These are phyloP conservation scores for Calonectria honghensis DNA, from an alignment of 2,329 filamentous ascomycete species.

Conservation along the genomic window DNA sequence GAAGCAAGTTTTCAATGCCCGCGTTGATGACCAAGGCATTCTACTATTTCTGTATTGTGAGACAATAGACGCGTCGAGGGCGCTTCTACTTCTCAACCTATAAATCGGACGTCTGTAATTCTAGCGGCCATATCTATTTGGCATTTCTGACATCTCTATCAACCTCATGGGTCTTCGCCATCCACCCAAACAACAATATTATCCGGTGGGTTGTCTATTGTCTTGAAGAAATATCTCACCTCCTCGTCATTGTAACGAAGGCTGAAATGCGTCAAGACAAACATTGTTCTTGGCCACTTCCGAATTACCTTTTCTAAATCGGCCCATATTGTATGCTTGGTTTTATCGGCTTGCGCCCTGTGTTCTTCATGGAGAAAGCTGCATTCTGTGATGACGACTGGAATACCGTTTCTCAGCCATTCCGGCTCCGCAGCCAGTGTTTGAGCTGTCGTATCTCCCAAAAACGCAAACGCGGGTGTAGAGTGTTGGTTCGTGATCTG, in stretches of 20 bases:
- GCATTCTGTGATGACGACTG: conserved; percentile 70
- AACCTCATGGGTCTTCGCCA: conserved; percentile 50
- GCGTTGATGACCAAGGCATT: too few species aligned
- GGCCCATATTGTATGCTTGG: conserved; percentile 68
- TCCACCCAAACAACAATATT: conserved; percentile 71
- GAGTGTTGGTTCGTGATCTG: conserved; percentile 63
- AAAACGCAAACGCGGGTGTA: conserved; percentile 67
- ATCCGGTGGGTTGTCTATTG: conserved; percentile 60
- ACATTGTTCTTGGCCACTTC: conserved; percentile 64
- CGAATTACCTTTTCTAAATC: conserved; percentile 67
- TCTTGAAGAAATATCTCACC: conserved; percentile 64
- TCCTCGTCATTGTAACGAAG: conserved; percentile 65
- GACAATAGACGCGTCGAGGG: too few species aligned
- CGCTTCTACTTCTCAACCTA: too few species aligned
- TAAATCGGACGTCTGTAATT: too few species aligned
- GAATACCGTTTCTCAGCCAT: conserved; percentile 63
- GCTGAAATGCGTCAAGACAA: conserved; percentile 69
- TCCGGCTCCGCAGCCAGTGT: conserved; percentile 62
- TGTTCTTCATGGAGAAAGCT: conserved; percentile 68
- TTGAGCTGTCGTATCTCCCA: conserved; percentile 67
- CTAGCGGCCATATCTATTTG: too few species aligned
- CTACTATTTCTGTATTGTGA: too few species aligned
- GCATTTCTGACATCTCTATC: too few species aligned
- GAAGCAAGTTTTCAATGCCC: too few species aligned
- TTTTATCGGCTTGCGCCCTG: conserved; percentile 64